phyloP scores from a whole-genome alignment of 2,329 filamentous ascomycete species.

The Aspergillus udagawae region DNA sequence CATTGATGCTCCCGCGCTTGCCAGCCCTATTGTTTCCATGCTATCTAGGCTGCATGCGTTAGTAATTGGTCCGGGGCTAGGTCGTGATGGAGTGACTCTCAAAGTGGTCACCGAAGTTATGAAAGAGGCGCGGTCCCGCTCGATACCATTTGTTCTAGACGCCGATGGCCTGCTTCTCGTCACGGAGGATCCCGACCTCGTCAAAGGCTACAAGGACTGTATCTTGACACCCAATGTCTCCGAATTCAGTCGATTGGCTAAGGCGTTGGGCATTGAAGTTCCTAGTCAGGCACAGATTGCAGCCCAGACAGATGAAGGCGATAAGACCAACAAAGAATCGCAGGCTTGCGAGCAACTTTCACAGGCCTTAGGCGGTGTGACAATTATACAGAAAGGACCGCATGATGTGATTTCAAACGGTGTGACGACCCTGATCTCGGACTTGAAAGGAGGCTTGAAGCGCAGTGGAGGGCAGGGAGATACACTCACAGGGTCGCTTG shows the following conservation, averaged over 20 bases:
- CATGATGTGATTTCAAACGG: conserved; percentile 83
- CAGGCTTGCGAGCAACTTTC: conserved; percentile 67
- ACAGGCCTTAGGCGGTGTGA: conserved; percentile 76
- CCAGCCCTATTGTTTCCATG: conserved; percentile 69
- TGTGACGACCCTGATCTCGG: conserved; percentile 67
- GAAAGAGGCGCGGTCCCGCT: conserved; percentile 65
- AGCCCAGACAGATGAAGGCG: conserved; percentile 32
- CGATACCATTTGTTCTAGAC: conserved; percentile 80
- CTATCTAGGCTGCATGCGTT: conserved; percentile 84
- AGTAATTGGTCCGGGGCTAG: conserved; percentile 87
- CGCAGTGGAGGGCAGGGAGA: conserved; percentile 92
- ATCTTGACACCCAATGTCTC: conserved; percentile 94
- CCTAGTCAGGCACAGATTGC: conserved; percentile 33
- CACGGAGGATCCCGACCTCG: conserved; percentile 68
- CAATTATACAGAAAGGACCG: conserved; percentile 82
- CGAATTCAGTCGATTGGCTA: conserved; percentile 80
- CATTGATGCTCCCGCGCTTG: conserved; percentile 56
- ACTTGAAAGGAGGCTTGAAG: conserved; percentile 79
- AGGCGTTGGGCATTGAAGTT: conserved; percentile 65
- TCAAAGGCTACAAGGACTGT: conserved; percentile 75
- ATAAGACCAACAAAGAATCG: conserved; percentile 46
- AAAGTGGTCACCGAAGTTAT: conserved; percentile 78
- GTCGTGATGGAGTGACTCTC: conserved; percentile 85
- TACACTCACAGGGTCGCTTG: conserved; percentile 84
- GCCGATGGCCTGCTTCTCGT: conserved; percentile 83